Percentiles rank a stretch among this genome's conserved stretches.
These are phyloP conservation scores for Xylariomycetidae sp. DNA, from an alignment of 2,329 filamentous ascomycete species.

Conservation along the genomic window DNA sequence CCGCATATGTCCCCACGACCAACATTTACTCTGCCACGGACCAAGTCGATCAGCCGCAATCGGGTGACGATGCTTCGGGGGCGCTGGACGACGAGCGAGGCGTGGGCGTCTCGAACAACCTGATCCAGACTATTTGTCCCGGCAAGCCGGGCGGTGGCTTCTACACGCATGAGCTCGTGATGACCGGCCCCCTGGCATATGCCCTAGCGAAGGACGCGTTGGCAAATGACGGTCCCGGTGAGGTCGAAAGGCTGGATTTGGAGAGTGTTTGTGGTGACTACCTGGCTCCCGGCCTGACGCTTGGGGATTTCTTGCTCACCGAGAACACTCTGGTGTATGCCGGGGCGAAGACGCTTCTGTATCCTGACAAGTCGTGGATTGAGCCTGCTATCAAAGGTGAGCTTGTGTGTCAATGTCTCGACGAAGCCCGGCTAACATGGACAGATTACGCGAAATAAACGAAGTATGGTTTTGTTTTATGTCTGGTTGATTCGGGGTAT, in stretches of 20 bases:
- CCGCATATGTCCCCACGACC: slow-evolving; percentile 50
- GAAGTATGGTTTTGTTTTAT: too few relatives aligned
- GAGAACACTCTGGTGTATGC: slow-evolving; percentile 37
- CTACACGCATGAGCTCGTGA: slow-evolving; percentile 44
- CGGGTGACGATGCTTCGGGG: slow-evolving; percentile 39
- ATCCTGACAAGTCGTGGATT: not conserved
- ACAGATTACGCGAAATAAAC: too few relatives aligned
- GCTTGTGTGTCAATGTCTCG: too few relatives aligned
- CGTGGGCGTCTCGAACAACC: slow-evolving; percentile 41
- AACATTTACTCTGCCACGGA: slow-evolving; percentile 45
- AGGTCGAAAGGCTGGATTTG: slow-evolving; percentile 33
- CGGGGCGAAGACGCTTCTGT: slow-evolving; percentile 5
- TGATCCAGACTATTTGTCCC: slow-evolving; percentile 39
- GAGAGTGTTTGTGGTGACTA: slow-evolving; percentile 32
- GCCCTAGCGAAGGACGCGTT: slow-evolving; percentile 43
- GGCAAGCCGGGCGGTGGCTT: slow-evolving; percentile 34
- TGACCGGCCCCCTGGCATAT: slow-evolving; percentile 43
- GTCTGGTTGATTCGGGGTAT: too few relatives aligned
- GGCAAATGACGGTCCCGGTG: slow-evolving; percentile 37
- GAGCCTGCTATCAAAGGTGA: slow-evolving; percentile 2
- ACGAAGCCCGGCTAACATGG: too few relatives aligned
- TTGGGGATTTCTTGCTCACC: slow-evolving; percentile 41
- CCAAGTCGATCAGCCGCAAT: slow-evolving; percentile 47
- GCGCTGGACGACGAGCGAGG: slow-evolving; percentile 33
- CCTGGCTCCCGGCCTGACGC: slow-evolving; percentile 33